A percentile compares a stretch with the other conserved stretches of the same genome.
Conservation (phyloP, 2,329 filamentous ascomycete genomes). For the Albifimbria verrucaria region DNA sequence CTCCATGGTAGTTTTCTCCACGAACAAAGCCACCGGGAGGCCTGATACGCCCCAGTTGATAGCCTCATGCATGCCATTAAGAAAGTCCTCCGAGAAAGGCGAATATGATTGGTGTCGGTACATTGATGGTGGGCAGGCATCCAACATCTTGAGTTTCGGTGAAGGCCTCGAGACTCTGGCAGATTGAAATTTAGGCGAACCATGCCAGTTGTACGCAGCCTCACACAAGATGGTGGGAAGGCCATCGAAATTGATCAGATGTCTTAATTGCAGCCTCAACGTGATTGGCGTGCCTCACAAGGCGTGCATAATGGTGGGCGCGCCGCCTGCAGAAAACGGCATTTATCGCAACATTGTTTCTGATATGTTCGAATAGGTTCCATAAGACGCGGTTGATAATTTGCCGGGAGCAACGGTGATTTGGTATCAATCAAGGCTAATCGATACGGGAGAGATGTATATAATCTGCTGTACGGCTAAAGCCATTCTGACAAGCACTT, state of each 20-base stretch:
- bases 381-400: neutral
- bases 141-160: neutral
- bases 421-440: too few species aligned
- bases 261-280: neutral
- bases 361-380: neutral
- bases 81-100: neutral
- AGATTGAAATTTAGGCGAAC: neutral
- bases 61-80: neutral
- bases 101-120: neutral
- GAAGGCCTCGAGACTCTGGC: neutral
- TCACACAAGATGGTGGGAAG: neutral
- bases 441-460: too few species aligned
- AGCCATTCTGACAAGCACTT: too few species aligned
- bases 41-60: neutral
- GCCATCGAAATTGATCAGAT: neutral
- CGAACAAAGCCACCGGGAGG: neutral
- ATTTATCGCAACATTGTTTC: neutral
- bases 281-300: neutral
- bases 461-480: too few species aligned
- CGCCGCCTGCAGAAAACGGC: neutral
- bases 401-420: too few species aligned
- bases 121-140: neutral
- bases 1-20: neutral
- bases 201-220: neutral
- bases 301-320: neutral